These are phyloP conservation scores for Rhizophagus sp. DNA, from an alignment of 192 early-diverging fungal genomes.

Conservation along the genomic window DNA sequence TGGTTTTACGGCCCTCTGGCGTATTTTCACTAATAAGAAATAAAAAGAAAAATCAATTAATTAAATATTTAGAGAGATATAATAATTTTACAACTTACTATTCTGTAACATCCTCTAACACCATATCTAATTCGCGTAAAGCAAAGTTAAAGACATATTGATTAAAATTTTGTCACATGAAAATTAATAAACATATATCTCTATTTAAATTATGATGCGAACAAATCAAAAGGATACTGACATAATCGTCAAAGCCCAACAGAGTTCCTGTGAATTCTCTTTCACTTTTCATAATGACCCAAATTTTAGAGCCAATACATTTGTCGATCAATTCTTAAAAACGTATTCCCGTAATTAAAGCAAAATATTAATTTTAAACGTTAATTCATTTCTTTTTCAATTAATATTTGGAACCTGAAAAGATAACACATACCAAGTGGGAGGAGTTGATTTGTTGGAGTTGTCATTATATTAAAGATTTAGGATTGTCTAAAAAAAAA, in stretches of 20 bases:
- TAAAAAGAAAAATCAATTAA: slow-evolving; percentile 8
- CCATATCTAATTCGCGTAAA: slow-evolving; percentile 72
- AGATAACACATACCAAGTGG: slow-evolving; percentile 2
- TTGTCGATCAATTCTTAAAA: slow-evolving; percentile 88
- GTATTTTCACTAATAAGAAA: slow-evolving; percentile 68
- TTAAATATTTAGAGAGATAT: neutral
- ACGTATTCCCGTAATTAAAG: no score
- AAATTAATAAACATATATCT: slow-evolving; percentile 6
- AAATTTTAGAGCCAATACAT: slow-evolving; percentile 95
- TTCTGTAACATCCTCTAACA: slow-evolving; percentile 95
- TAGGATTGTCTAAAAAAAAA: neutral
- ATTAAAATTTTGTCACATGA: neutral
- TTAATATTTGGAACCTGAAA: neutral
- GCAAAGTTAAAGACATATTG: neutral
- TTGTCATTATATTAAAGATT: neutral
- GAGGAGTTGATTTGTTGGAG: slow-evolving; percentile 11
- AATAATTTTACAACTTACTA: slow-evolving; percentile 57
- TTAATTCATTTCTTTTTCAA: no score
- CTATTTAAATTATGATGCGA: neutral
- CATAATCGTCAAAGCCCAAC: slow-evolving; percentile 98
- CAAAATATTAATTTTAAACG: neutral
- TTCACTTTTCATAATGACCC: slow-evolving; percentile 97
- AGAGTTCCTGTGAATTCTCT: slow-evolving; percentile 97
- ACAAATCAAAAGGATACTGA: slow-evolving; percentile 58
- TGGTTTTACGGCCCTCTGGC: slow-evolving; percentile 69